Conservation (phyloP, 1,284 basidiomycete species). For the Apiotrichum sp. region DNA sequence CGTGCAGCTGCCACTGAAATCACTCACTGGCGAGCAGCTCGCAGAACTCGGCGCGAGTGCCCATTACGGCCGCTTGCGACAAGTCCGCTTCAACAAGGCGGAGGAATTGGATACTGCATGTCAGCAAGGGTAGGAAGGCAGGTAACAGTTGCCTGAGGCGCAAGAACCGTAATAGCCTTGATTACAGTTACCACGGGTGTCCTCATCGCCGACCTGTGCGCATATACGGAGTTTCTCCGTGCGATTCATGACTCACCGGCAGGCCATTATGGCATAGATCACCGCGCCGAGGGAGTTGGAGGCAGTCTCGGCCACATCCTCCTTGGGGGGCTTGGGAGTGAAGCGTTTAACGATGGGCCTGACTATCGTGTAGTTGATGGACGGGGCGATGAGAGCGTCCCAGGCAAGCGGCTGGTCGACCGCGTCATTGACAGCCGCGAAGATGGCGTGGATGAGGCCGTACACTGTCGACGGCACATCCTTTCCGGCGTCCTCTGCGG, state of each 20-base stretch:
- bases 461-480: slow-evolving; percentile 21
- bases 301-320: slow-evolving; percentile 28
- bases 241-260: slow-evolving; percentile 26
- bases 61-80: slow-evolving; percentile 65
- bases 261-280: slow-evolving; percentile 41
- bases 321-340: slow-evolving; percentile 61
- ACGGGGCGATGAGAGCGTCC: slow-evolving; percentile 75
- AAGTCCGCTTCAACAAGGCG: slow-evolving; percentile 57
- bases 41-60: slow-evolving; percentile 66
- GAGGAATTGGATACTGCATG: slow-evolving; percentile 47
- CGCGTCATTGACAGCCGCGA: slow-evolving; percentile 23
- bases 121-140: slow-evolving; percentile 46
- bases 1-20: too few species aligned
- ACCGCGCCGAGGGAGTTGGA: slow-evolving; percentile 27
- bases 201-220: too few species aligned
- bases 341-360: slow-evolving; percentile 74
- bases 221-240: too few species aligned
- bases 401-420: slow-evolving; percentile 70
- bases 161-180: too few species aligned
- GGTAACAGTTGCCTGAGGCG: too few species aligned
- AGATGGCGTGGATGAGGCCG: slow-evolving; percentile 39
- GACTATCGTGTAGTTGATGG: slow-evolving; percentile 75
- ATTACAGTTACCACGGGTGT: too few species aligned
- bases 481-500: too few species aligned
- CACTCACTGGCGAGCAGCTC: slow-evolving; percentile 64